Evolutionary conservation across 169 alveolate species (phyloP).

Genomic region (Eimeria acervulina): DNA sequence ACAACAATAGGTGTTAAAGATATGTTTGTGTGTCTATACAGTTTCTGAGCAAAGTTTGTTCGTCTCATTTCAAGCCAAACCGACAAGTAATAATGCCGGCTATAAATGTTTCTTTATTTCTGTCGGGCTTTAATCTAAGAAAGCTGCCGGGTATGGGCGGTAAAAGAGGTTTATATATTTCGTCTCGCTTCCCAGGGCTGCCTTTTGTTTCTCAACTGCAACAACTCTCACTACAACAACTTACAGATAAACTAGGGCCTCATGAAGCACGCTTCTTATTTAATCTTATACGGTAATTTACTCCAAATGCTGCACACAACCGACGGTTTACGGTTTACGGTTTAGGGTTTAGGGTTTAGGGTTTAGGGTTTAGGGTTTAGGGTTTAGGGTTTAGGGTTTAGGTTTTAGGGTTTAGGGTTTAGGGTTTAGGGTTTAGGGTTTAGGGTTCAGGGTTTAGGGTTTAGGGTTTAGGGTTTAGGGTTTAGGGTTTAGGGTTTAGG

Average conservation of each 20-base stretch:
- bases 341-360: too few species aligned
- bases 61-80: slow-evolving; percentile 54
- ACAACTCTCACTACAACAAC: not conserved
- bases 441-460: slow-evolving; percentile 1
- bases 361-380: not conserved
- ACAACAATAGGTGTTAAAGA: too few species aligned
- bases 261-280: slow-evolving; percentile 20
- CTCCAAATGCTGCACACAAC: too few species aligned
- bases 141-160: slow-evolving; percentile 41
- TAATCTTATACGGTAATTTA: slow-evolving; percentile 2
- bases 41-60: slow-evolving; percentile 39
- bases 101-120: not conserved
- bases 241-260: not conserved
- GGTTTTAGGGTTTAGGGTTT: not conserved
- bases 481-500: too few species aligned
- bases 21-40: slow-evolving; percentile 9
- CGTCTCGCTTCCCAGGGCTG: not conserved
- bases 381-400: slow-evolving; percentile 11
- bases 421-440: not conserved
- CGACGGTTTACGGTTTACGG: too few species aligned
- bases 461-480: not conserved
- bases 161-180: not conserved
- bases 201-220: not conserved
- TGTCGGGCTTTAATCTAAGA: slow-evolving; percentile 1
- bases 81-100: slow-evolving; percentile 67